phyloP scores from a whole-genome alignment of 2,329 filamentous ascomycete species.

The Pezicula carpinea region DNA sequence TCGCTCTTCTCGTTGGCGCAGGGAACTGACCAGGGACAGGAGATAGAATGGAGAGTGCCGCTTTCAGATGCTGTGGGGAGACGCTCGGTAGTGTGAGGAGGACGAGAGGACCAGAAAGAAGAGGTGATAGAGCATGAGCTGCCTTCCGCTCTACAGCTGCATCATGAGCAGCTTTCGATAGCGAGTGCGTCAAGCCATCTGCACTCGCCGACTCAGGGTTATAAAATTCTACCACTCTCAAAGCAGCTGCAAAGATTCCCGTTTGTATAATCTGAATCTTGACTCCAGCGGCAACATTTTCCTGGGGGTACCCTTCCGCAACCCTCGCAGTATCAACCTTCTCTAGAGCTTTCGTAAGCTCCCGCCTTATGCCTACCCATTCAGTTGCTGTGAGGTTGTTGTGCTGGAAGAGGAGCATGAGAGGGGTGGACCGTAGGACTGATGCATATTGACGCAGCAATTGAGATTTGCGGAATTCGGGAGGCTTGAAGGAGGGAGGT shows the following conservation, averaged over 20 bases:
- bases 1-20: conserved; percentile 69
- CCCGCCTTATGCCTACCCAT: conserved; percentile 62
- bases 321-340: conserved; percentile 56
- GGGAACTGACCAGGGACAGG: conserved; percentile 71
- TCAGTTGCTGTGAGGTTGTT: conserved; percentile 67
- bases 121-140: conserved; percentile 61
- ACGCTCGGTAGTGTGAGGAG: conserved; percentile 76
- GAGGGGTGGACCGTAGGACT: conserved; percentile 63
- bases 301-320: conserved; percentile 36
- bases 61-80: conserved; percentile 77
- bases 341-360: conserved; percentile 52
- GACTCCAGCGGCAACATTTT: conserved; percentile 54
- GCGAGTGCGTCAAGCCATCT: conserved; percentile 47
- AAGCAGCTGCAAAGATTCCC: conserved; percentile 79
- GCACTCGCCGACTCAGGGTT: conserved; percentile 40
- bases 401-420: conserved; percentile 70
- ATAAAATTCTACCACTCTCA: conserved; percentile 84
- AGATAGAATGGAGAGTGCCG: conserved; percentile 72
- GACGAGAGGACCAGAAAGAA: conserved; percentile 78
- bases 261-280: conserved; percentile 83
- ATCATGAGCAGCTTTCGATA: conserved; percentile 40
- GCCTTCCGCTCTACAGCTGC: conserved; percentile 38
- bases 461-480: conserved; percentile 87
- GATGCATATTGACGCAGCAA: conserved; percentile 72
- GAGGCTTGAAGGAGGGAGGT: conserved; percentile 80